phyloP scores from a whole-genome alignment of 2,329 filamentous ascomycete species.

The Aspergillus clavatus region DNA sequence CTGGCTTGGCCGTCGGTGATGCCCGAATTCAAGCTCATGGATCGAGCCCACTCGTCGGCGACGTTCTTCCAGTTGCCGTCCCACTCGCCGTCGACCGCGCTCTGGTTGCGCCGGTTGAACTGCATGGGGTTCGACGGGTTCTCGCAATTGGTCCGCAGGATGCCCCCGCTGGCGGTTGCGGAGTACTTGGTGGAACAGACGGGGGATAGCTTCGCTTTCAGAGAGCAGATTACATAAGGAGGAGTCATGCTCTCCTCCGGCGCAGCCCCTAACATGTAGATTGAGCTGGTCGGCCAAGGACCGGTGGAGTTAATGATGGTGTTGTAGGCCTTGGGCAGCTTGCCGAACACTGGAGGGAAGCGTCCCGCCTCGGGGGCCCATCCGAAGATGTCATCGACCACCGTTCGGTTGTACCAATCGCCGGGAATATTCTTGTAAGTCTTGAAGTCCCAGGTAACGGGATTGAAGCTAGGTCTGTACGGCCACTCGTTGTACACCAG shows the following conservation, averaged over 20 bases:
- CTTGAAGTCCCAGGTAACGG: constrained; percentile 23
- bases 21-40: constrained; percentile 56
- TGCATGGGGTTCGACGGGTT: constrained; percentile 50
- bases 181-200: constrained; percentile 60
- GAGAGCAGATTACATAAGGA: constrained; percentile 63
- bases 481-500: constrained; percentile 63
- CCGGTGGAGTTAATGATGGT: constrained; percentile 56
- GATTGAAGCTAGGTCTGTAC: constrained; percentile 25
- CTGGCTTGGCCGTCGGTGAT: constrained; percentile 53
- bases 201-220: constrained; percentile 60
- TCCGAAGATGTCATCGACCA: constrained; percentile 65
- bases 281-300: constrained; percentile 44
- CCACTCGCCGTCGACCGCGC: constrained; percentile 31
- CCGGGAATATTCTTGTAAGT: constrained; percentile 31
- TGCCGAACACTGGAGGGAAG: constrained; percentile 52
- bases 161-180: constrained; percentile 53
- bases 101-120: constrained; percentile 47
- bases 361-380: constrained; percentile 56
- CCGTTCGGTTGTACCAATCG: constrained; percentile 52
- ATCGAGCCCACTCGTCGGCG: constrained; percentile 50
- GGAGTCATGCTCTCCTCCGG: constrained; percentile 24
- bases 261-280: constrained; percentile 63
- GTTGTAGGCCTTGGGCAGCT: constrained; percentile 58
- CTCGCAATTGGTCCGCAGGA: constrained; percentile 60
- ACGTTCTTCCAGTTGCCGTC: constrained; percentile 53